Conservation (phyloP, 2,329 filamentous ascomycete genomes). For the Colletotrichum sp. region DNA sequence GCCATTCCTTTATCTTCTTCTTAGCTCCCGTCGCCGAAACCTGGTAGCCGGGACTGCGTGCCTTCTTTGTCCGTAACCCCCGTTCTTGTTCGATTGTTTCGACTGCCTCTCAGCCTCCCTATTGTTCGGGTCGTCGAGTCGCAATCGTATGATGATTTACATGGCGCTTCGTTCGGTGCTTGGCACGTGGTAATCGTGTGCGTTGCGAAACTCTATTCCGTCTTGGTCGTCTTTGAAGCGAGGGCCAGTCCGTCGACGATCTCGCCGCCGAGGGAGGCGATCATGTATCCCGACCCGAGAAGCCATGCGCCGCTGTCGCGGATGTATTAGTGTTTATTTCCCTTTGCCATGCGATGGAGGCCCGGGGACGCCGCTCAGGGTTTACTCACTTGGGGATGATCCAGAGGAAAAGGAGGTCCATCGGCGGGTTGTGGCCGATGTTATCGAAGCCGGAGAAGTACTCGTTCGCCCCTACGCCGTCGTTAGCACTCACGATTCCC, state of each 20-base stretch:
- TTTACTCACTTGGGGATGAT: conserved; percentile 61
- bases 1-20: neutral
- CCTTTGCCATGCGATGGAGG: neutral
- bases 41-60: neutral
- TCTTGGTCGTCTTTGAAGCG: conserved; percentile 42
- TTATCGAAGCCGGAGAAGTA: conserved; percentile 61
- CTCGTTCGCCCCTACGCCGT: conserved; percentile 56
- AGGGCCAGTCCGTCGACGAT: conserved; percentile 51
- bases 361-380: neutral
- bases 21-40: neutral
- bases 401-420: conserved; percentile 56
- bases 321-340: neutral
- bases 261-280: conserved; percentile 52
- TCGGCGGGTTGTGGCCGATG: conserved; percentile 58
- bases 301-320: conserved; percentile 58
- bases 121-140: neutral
- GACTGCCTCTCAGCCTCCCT: neutral
- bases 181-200: neutral
- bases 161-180: neutral
- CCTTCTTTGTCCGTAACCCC: neutral
- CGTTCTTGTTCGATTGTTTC: neutral
- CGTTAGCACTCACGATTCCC: neutral
- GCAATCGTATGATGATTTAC: neutral
- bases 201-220: conserved; percentile 34
- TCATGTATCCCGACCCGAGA: conserved; percentile 56